phyloP scores from a whole-genome alignment of 768 basidiomycete genomes.

The Cystobasidium ongulense region DNA sequence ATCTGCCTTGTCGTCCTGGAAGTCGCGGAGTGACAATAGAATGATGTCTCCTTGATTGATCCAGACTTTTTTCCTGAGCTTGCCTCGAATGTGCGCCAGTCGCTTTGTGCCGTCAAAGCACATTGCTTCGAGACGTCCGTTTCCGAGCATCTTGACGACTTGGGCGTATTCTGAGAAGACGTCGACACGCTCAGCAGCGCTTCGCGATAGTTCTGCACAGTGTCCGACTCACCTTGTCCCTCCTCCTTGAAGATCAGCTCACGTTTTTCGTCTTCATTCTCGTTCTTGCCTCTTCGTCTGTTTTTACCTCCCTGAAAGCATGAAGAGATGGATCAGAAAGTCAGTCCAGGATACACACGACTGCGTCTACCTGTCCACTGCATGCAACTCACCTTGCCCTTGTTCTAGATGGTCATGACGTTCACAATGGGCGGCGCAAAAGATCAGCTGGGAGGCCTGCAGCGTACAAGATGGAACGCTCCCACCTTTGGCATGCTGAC shows the following conservation, averaged over 20 bases:
- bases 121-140: slow-evolving; percentile 87
- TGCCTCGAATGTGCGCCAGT: slow-evolving; percentile 93
- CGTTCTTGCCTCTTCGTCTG: slow-evolving; percentile 98
- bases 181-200: no score
- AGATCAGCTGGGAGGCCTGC: not conserved
- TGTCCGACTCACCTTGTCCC: slow-evolving; percentile 58
- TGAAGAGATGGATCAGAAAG: not conserved
- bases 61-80: slow-evolving; percentile 99
- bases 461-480: not conserved
- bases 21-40: slow-evolving; percentile 86
- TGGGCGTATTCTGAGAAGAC: slow-evolving; percentile 82
- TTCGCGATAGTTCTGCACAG: no score
- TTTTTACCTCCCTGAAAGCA: slow-evolving; percentile 86
- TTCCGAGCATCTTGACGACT: slow-evolving; percentile 96
- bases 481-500: slow-evolving; percentile 22
- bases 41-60: slow-evolving; percentile 98
- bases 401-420: slow-evolving; percentile 28
- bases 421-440: not conserved
- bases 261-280: slow-evolving; percentile 97
- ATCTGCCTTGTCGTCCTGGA: slow-evolving; percentile 98
- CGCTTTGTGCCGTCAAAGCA: slow-evolving; percentile 99
- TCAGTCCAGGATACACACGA: not conserved
- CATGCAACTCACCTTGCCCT: slow-evolving; percentile 33
- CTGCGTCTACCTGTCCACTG: not conserved
- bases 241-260: slow-evolving; percentile 98